Percentiles rank a stretch among this genome's conserved stretches.
phyloP scores from a whole-genome alignment of 106 monocot species.

The Platanthera zijinensis region DNA sequence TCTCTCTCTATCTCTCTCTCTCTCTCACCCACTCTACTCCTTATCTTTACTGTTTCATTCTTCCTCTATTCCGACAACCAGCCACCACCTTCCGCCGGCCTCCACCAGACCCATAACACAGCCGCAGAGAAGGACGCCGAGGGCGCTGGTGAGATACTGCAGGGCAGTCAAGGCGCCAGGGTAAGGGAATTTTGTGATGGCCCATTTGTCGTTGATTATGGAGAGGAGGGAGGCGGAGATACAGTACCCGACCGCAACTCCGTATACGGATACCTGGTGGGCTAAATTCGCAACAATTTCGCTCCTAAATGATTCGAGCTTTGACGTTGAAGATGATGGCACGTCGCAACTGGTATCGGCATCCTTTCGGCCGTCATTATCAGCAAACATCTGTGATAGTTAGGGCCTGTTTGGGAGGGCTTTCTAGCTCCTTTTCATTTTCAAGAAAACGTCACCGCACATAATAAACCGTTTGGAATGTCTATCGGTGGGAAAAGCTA shows the following conservation, averaged over 20 bases:
- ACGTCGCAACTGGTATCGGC: not conserved
- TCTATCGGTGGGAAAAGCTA: too few species aligned
- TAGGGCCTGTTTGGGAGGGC: too few species aligned
- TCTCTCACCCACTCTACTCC: too few species aligned
- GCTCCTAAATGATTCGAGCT: constrained; percentile 8
- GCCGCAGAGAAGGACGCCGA: constrained; percentile 35
- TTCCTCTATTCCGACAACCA: too few species aligned
- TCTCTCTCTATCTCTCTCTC: too few species aligned
- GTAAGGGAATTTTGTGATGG: constrained; percentile 54
- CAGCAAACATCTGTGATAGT: not conserved
- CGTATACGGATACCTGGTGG: constrained; percentile 65
- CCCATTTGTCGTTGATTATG: constrained; percentile 63
- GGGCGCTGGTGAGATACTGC: constrained; percentile 43
- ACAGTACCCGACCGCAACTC: constrained; percentile 76
- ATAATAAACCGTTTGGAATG: too few species aligned
- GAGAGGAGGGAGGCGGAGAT: constrained; percentile 47
- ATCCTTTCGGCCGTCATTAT: not conserved
- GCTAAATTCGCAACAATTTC: constrained; percentile 13
- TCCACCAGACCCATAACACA: too few species aligned
- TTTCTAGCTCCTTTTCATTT: too few species aligned
- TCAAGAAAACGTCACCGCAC: too few species aligned
- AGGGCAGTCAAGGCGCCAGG: constrained; percentile 46
- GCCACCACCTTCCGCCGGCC: too few species aligned
- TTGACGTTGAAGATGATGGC: not conserved
- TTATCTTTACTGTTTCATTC: too few species aligned